These are phyloP conservation scores for Sergeia podlipaevii DNA, from an alignment of 208 protist genomes.

Conservation along the genomic window DNA sequence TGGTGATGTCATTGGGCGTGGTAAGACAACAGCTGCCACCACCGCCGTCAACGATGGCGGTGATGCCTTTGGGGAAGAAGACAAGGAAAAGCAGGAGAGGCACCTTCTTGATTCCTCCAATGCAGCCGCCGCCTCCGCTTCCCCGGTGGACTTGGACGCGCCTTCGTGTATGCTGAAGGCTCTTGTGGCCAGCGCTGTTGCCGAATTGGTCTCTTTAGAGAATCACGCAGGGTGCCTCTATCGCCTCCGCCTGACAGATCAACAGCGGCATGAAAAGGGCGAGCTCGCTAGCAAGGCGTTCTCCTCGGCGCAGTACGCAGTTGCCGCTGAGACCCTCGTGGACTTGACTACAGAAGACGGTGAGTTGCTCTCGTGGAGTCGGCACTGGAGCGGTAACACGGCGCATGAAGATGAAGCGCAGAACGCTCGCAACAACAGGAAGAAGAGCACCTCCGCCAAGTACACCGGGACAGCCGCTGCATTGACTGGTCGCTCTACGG, in stretches of 20 bases:
- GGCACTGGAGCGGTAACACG: slow-evolving; percentile 24
- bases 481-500: slow-evolving; percentile 38
- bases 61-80: neutral
- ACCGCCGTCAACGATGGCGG: neutral
- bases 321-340: slow-evolving; percentile 21
- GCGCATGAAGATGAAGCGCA: too few relatives aligned
- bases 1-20: slow-evolving; percentile 47
- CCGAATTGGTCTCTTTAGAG: too few relatives aligned
- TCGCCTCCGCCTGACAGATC: slow-evolving; percentile 60
- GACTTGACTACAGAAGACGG: slow-evolving; percentile 40
- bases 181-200: too few relatives aligned
- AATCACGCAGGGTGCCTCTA: slow-evolving; percentile 23
- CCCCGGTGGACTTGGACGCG: neutral
- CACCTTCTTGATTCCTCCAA: neutral
- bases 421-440: too few relatives aligned
- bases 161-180: neutral
- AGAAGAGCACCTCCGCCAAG: slow-evolving; percentile 15
- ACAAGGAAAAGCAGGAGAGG: slow-evolving; percentile 2
- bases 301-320: slow-evolving; percentile 48
- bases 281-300: slow-evolving; percentile 36
- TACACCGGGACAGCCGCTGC: slow-evolving; percentile 8
- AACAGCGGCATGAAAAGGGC: slow-evolving; percentile 84
- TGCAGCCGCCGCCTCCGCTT: neutral
- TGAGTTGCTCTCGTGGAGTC: slow-evolving; percentile 61
- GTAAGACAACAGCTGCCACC: neutral